These are phyloP conservation scores for Salvia splendens DNA, from an alignment of 257 asterid genomes.

Conservation along the genomic window DNA sequence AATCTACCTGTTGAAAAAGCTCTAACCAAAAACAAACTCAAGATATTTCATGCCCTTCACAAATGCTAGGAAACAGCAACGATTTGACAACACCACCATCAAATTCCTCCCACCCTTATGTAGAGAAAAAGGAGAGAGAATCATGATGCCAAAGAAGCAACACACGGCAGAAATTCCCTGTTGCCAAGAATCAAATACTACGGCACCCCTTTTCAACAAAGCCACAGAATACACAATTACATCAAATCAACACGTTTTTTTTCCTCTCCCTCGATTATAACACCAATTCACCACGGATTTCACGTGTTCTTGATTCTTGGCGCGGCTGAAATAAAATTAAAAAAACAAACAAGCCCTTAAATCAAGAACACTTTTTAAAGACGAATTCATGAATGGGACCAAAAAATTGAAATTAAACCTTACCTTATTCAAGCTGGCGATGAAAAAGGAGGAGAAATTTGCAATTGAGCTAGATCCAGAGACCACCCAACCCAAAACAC, in stretches of 20 bases:
- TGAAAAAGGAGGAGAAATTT: slow-evolving; percentile 8
- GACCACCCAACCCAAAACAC: background rate
- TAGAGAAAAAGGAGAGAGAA: slow-evolving; percentile 14
- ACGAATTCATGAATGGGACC: background rate
- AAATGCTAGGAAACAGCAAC: slow-evolving; percentile 1
- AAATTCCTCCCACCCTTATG: slow-evolving; percentile 26
- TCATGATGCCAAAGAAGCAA: slow-evolving; percentile 19
- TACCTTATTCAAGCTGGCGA: slow-evolving; percentile 14
- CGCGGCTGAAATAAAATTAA: slow-evolving; percentile 10
- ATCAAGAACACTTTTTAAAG: background rate
- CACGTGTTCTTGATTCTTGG: slow-evolving; percentile 9
- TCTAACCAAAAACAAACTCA: slow-evolving; percentile 4
- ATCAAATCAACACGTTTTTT: slow-evolving; percentile 6
- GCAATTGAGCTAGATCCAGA: slow-evolving; percentile 32
- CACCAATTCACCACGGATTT: slow-evolving; percentile 13
- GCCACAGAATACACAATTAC: background rate
- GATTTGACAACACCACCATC: slow-evolving; percentile 12
- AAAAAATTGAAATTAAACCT: background rate
- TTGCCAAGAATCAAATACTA: background rate
- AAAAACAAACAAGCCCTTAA: slow-evolving; percentile 15
- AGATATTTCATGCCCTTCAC: slow-evolving; percentile 3
- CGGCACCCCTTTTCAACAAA: slow-evolving; percentile 3
- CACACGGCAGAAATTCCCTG: slow-evolving; percentile 4
- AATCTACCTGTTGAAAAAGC: background rate
- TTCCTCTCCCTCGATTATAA: background rate